These are phyloP conservation scores for Blastocystis sp. DNA, from an alignment of 352 stramenopile genomes.

Conservation along the genomic window DNA sequence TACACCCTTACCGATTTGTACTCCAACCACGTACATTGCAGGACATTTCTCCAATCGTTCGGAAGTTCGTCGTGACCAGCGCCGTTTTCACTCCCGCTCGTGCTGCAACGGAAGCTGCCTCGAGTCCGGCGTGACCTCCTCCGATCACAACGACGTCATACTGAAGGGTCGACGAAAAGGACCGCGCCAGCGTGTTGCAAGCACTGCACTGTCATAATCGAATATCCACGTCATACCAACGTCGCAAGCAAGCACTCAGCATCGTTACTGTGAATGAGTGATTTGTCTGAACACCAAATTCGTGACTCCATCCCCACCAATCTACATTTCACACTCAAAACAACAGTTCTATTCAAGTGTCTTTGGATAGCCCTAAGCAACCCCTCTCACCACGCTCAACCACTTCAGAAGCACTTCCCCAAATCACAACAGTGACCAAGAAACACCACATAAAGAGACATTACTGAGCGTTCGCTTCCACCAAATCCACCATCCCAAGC, in stretches of 20 bases:
- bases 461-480: constrained; percentile 13
- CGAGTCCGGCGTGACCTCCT: constrained; percentile 87
- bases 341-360: too few relatives aligned
- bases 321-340: too few relatives aligned
- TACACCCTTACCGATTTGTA: constrained; percentile 74
- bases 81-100: constrained; percentile 88
- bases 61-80: constrained; percentile 91
- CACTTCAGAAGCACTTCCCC: too few relatives aligned
- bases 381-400: too few relatives aligned
- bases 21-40: constrained; percentile 86
- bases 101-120: constrained; percentile 87
- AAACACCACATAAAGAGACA: too few relatives aligned
- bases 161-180: constrained; percentile 44
- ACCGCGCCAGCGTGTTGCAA: background rate
- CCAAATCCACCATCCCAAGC: constrained; percentile 24
- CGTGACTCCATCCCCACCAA: too few relatives aligned
- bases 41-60: constrained; percentile 94
- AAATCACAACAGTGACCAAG: too few relatives aligned
- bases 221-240: background rate
- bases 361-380: too few relatives aligned
- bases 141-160: constrained; percentile 89
- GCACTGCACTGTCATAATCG: background rate
- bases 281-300: too few relatives aligned
- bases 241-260: background rate
- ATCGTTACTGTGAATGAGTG: too few relatives aligned